Evolutionary conservation across 2,329 filamentous ascomycete species (phyloP), one percentile per base, ranked within the genome.

Genomic region (Calonectria ilicicola): DNA sequence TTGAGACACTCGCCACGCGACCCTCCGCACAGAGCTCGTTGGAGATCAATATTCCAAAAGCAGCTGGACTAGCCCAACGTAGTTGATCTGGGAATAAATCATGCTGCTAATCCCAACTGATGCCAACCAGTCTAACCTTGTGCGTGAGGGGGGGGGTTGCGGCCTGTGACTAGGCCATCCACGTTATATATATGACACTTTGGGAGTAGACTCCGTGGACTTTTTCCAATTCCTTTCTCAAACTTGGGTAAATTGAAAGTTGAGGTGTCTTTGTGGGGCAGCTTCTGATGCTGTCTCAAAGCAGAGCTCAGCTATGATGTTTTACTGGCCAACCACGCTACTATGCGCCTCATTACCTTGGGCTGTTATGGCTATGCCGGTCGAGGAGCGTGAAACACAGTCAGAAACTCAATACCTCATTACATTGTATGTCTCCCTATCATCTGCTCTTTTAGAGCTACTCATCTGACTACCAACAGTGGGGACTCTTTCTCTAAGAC

Each of bases 401-500:
- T 7, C 3, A 6, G 26, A 32, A 27, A 29, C 15, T 3, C 14
- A 51, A 10, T 51, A 51, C 19, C 47, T 51, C 47, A 51, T 51
- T 10, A 51, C 47, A 29, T 51, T 51, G 47, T 51, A 51, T 15
- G 47, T 21, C 5, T 5, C 3, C 23, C 14, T 10, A 7, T 26
- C 23, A 5, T 17, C 19, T 49, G 2, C 10, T 6, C n/a, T 4
- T 5, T 23, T 10, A 47, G 15, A 51, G 14, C 14, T 7, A 27
- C 19, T 19, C 23, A 17, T 26, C 47, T 51, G n/a, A 51, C 47
- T 10, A 10, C 10, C 7, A 5, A n/a, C 38, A 67, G 65, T 47
- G 65, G 65, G 4, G 65, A 67, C 26, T 67, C 65, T 0, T 67
- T 56, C 29, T 67, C 49, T 14, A 67, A 67, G 49, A 67, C 49